A percentile compares a stretch with the other conserved stretches of the same genome.
Evolutionary conservation across 345 rosid species (phyloP).

Genomic region (Angophora floribunda): DNA sequence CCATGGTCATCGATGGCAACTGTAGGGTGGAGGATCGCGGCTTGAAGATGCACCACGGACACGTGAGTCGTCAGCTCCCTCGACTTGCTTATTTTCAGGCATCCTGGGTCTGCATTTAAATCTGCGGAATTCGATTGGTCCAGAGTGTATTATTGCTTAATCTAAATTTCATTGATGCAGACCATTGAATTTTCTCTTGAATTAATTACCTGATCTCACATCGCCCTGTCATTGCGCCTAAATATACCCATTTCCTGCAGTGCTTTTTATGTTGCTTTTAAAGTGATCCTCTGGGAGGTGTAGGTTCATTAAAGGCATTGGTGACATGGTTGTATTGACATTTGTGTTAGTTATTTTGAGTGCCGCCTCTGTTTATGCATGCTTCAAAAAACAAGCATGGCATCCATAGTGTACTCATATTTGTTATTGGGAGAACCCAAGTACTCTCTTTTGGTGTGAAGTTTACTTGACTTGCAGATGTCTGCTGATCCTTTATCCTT

Average conservation of each 20-base stretch:
- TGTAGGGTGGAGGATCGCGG: conserved; percentile 99
- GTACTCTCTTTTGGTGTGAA: not conserved
- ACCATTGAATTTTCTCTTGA: not conserved
- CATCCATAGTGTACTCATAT: not conserved
- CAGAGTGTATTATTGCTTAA: not conserved
- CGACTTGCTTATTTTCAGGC: not conserved
- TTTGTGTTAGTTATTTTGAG: too few relatives aligned
- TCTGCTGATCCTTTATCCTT: not conserved
- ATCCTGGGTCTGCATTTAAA: not conserved
- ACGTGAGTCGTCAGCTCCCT: conserved; percentile 36
- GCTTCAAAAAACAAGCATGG: not conserved
- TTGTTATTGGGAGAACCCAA: not conserved
- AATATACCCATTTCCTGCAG: not conserved
- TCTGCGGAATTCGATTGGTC: not conserved
- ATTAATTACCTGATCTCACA: not conserved
- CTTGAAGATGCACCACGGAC: conserved; percentile 94
- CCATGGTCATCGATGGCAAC: conserved; percentile 86
- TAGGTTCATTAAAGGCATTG: not conserved
- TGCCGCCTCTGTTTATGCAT: not conserved
- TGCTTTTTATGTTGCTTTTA: not conserved
- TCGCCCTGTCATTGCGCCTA: not conserved
- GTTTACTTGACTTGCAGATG: not conserved
- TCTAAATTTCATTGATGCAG: not conserved
- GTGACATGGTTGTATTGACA: not conserved
- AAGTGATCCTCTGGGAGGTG: not conserved